Evolutionary conservation across 2,329 filamentous ascomycete species (phyloP), one percentile per base, ranked within the genome.

Genomic region (Colletotrichum eremochloae): DNA sequence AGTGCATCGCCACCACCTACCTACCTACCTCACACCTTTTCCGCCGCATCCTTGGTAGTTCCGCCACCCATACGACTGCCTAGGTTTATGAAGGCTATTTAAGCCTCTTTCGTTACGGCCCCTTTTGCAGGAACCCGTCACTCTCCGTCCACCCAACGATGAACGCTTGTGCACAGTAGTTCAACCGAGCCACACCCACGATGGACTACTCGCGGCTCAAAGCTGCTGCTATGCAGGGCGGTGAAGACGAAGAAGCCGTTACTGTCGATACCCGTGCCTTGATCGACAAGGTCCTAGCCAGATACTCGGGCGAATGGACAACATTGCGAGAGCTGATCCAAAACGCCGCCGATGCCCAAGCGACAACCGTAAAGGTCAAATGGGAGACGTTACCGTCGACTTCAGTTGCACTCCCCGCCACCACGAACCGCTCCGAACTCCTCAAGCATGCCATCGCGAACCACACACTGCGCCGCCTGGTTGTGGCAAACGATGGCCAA

Each of bases 291-390:
- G 96, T 99, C 14, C 89, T 99, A 62, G 96, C 96, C 12, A 89
- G 96, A 79, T 99, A 99, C 81, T 97, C 95, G 2, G 96, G 96
- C 77, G 97, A 99, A 85, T 98, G 96, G 92, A 95, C 90, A 7
- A 93, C 89, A 11, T 84, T 99, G 24, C 91, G 96, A 86, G 96
- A 99, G 81, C 91, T 99, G 73, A 95, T 99, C 56, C 96, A 99
- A 80, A 99, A 99, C 80, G 96, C 96, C n/a, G 96, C 96, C 75
- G 96, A 99, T 84, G 96, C 96, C 31, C 94, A 95, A 79, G 96
- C 96, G 60, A 93, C 92, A 20, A 95, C 91, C 68, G 96, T 98
- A 76, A 93, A 90, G 57, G 94, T 99, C 79, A 95, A 93, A 77
- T 97, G 96, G 86, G 96, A 99, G 81, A 97, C 96, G 2, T 82